Percentiles rank a stretch among this genome's conserved stretches.
phyloP scores from a whole-genome alignment of 257 asterid species.

The Petunia secreta region DNA sequence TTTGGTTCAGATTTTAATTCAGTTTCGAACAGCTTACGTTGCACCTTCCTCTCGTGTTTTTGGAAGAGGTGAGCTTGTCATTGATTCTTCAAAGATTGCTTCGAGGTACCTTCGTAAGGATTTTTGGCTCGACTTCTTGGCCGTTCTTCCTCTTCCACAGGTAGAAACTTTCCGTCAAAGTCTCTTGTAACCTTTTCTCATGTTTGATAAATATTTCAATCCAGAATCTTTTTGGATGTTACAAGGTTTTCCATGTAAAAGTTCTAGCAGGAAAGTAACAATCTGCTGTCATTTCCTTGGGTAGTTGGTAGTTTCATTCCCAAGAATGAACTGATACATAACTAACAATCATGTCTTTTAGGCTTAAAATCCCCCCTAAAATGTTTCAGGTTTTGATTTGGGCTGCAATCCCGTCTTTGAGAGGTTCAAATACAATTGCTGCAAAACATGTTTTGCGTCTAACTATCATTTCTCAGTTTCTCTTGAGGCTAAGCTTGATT shows the following conservation, averaged over 20 bases:
- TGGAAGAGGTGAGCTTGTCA: constrained; percentile 75
- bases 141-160: constrained; percentile 83
- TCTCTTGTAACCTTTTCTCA: neutral
- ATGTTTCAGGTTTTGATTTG: constrained; percentile 58
- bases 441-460: constrained; percentile 57
- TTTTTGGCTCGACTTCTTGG: constrained; percentile 58
- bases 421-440: constrained; percentile 54
- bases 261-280: neutral
- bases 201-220: neutral
- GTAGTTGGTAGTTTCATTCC: neutral
- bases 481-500: constrained; percentile 51
- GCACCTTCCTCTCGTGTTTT: constrained; percentile 75
- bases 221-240: neutral
- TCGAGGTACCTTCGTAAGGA: constrained; percentile 53
- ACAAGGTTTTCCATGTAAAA: neutral
- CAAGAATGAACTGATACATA: neutral
- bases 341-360: neutral
- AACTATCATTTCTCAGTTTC: constrained; percentile 55
- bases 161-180: constrained; percentile 32
- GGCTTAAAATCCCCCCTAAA: neutral
- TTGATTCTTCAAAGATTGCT: constrained; percentile 60
- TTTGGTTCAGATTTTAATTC: constrained; percentile 50
- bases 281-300: neutral
- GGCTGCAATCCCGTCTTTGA: constrained; percentile 56
- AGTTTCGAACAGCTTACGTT: constrained; percentile 63